These are phyloP conservation scores for Candida endomychidarum DNA, from an alignment of 805 yeast genomes.

Conservation along the genomic window DNA sequence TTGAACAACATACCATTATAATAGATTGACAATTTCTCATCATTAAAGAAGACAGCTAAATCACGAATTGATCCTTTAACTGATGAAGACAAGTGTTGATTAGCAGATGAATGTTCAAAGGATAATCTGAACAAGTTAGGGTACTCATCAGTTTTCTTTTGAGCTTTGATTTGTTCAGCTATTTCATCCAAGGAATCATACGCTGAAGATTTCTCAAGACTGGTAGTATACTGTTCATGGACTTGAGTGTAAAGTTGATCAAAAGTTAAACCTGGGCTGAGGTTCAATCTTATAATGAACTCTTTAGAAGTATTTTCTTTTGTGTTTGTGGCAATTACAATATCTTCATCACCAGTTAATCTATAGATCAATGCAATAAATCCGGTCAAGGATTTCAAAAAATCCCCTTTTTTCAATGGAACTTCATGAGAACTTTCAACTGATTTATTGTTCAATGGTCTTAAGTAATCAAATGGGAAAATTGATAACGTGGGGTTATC, in stretches of 20 bases:
- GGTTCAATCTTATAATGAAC: slow-evolving; percentile 60
- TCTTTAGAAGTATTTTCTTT: slow-evolving; percentile 29
- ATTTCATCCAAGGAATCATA: slow-evolving; percentile 52
- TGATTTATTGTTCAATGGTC: slow-evolving; percentile 67
- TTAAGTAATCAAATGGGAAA: slow-evolving; percentile 82
- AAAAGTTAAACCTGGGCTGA: slow-evolving; percentile 58
- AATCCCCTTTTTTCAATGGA: slow-evolving; percentile 23
- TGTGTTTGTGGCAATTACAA: slow-evolving; percentile 75
- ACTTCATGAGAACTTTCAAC: slow-evolving; percentile 55
- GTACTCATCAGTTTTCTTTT: slow-evolving; percentile 51
- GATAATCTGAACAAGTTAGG: slow-evolving; percentile 60
- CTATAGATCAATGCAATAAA: slow-evolving; percentile 73
- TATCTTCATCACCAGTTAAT: slow-evolving; percentile 91
- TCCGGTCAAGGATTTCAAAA: slow-evolving; percentile 58
- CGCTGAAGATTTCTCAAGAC: slow-evolving; percentile 37
- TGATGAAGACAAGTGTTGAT: slow-evolving; percentile 40
- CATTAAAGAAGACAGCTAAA: slow-evolving; percentile 50
- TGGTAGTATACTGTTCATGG: slow-evolving; percentile 36
- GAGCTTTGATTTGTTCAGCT: slow-evolving; percentile 47
- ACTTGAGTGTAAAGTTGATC: slow-evolving; percentile 50
- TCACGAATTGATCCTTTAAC: slow-evolving; percentile 62
- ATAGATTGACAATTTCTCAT: slow-evolving; percentile 42
- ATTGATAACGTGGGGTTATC: slow-evolving; percentile 84
- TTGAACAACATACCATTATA: slow-evolving; percentile 79
- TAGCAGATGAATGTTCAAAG: slow-evolving; percentile 6